These are phyloP conservation scores for Euphorbia peplus DNA, from an alignment of 345 rosid species.

Conservation along the genomic window DNA sequence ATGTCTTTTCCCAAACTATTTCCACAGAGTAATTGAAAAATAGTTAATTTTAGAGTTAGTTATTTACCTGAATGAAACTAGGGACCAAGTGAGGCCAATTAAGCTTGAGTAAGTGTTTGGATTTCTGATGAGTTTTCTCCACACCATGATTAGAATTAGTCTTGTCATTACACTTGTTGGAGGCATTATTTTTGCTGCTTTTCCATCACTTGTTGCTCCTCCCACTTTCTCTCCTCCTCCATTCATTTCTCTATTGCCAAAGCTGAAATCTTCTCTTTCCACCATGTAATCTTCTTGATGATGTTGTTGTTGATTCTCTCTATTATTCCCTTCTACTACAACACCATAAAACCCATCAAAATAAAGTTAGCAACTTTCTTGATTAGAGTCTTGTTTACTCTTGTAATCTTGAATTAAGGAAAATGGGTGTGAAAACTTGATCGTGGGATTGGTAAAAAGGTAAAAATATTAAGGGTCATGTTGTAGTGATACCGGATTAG, in stretches of 20 bases:
- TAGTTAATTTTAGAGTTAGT: no score
- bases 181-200: conserved; percentile 73
- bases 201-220: conserved; percentile 40
- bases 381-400: no score
- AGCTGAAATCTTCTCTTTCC: conserved; percentile 85
- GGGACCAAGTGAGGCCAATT: conserved; percentile 89
- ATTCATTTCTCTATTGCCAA: conserved; percentile 55
- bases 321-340: conserved; percentile 37
- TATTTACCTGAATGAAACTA: conserved; percentile 74
- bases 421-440: no score
- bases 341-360: conserved; percentile 16
- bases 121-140: conserved; percentile 98
- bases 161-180: conserved; percentile 98
- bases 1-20: no score
- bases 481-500: no score
- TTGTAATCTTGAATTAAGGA: no score
- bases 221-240: conserved; percentile 42
- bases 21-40: no score
- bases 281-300: conserved; percentile 48
- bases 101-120: conserved; percentile 97
- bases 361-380: background rate
- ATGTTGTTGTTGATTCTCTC: conserved; percentile 24
- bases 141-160: conserved; percentile 94
- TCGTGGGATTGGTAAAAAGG: no score
- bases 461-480: no score